Base-by-base conservation (phyloP, 2,329 filamentous ascomycete species). In the Eurotiales sp. region DNA sequence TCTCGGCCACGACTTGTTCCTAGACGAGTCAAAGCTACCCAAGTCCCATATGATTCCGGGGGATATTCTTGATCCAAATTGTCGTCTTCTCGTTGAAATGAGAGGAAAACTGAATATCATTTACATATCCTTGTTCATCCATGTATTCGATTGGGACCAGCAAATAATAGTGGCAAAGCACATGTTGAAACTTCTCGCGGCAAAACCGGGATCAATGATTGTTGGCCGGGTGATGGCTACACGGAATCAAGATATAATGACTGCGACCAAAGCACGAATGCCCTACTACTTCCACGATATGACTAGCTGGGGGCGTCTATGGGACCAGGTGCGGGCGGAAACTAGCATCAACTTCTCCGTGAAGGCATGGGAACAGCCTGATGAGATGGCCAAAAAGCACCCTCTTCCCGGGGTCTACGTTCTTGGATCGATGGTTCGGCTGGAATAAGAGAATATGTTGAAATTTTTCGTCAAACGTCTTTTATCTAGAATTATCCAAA, bases 1-100 rank as follows among this genome's bases (percentile, higher is more conserved):
- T 11, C 63, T 80, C n/a, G 81, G 81, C 32, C 83, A 85, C 63
- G 81, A 85, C 50, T 71, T 87, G 19, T 88, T 87, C 67, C 73
- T 76, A 39, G 85, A 86, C 54, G 73, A 74, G 21, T 60, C 67
- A 15, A 70, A 51, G 34, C 65, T 82, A 27, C 25, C 25, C 4
- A 67, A 25, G 17, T n/a, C 67, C n/a, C 70, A 67, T 1, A 81
- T 83, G 55, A 64, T 83, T 27, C 58, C 71, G 2, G 79, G 72
- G 60, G 59, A 73, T 73, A 54, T 79, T 65, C 53, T 63, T 34
- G 59, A 63, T 14, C 43, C 57, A 1, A 53, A 60, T 10, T 68
- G 67, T 1, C 44, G 58, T 7, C 58, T 70, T 3, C 51, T 57
- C 8, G 54, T 50, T 3, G 47, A 60, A 0, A 40, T 72, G 8